phyloP scores from a whole-genome alignment of 345 rosid species.

The Hibiscus tridactylites region DNA sequence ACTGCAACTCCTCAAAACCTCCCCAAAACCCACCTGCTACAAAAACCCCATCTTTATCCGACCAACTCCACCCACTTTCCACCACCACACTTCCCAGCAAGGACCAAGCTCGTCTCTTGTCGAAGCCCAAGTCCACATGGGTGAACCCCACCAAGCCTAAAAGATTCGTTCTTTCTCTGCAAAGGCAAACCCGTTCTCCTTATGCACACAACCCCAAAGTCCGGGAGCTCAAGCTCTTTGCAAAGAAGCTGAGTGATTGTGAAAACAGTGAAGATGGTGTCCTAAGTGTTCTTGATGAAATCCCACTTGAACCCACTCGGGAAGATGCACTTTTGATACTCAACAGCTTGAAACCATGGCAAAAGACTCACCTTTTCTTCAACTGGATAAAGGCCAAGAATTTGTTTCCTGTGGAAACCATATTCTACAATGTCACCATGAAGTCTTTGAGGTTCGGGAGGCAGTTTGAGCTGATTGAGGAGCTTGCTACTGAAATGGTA shows the following conservation, averaged over 20 bases:
- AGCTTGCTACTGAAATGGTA: slow-evolving; percentile 79
- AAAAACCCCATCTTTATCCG: slow-evolving; percentile 60
- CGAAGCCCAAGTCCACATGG: slow-evolving; percentile 77
- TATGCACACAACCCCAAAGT: slow-evolving; percentile 55
- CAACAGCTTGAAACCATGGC: slow-evolving; percentile 65
- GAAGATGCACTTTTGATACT: slow-evolving; percentile 67
- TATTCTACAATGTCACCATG: slow-evolving; percentile 74
- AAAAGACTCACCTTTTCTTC: slow-evolving; percentile 57
- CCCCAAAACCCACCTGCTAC: slow-evolving; percentile 24
- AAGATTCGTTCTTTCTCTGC: slow-evolving; percentile 79
- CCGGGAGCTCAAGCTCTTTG: slow-evolving; percentile 52
- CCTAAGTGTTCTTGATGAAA: slow-evolving; percentile 39
- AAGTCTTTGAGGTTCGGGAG: slow-evolving; percentile 77
- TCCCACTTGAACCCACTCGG: slow-evolving; percentile 48
- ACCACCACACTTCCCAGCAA: slow-evolving; percentile 39
- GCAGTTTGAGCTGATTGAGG: slow-evolving; percentile 77
- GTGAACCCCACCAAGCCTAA: slow-evolving; percentile 76
- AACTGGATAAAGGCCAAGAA: slow-evolving; percentile 61
- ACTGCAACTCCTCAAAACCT: slow-evolving; percentile 34
- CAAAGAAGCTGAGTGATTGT: slow-evolving; percentile 61
- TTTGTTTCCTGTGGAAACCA: slow-evolving; percentile 69
- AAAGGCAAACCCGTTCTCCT: slow-evolving; percentile 61
- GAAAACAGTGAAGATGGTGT: slow-evolving; percentile 38
- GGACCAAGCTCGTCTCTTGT: slow-evolving; percentile 34
- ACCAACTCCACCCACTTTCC: slow-evolving; percentile 77